A percentile compares a stretch with the other conserved stretches of the same genome.
These are phyloP conservation scores for Sporisorium exsertum DNA, from an alignment of 1,284 basidiomycete species.

Conservation along the genomic window DNA sequence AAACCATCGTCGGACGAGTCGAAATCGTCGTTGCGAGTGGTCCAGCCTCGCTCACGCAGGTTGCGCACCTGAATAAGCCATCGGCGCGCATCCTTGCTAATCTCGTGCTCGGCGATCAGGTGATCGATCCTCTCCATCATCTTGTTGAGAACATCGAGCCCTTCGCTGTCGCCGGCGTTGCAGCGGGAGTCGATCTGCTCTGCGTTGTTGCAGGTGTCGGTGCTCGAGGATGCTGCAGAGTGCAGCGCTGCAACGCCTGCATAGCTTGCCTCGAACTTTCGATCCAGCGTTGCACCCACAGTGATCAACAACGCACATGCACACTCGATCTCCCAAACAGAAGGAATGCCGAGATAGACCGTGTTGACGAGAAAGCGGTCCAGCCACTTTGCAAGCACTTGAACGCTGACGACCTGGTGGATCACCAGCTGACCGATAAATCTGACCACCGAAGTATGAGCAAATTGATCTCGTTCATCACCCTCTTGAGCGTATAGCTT, in stretches of 20 bases:
- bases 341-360: constrained; percentile 53
- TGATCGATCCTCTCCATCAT: constrained; percentile 27
- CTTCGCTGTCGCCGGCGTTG: neutral
- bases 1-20: constrained; percentile 5
- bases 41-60: constrained; percentile 33
- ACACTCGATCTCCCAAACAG: constrained; percentile 57
- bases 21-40: constrained; percentile 1
- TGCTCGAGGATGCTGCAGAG: neutral
- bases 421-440: constrained; percentile 47
- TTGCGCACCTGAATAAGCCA: constrained; percentile 36
- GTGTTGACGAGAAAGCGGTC: constrained; percentile 58
- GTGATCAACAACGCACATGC: constrained; percentile 58
- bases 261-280: neutral
- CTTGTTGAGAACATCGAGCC: constrained; percentile 2
- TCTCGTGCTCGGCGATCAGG: constrained; percentile 14
- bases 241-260: neutral
- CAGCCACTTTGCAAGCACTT: constrained; percentile 39
- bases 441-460: constrained; percentile 23
- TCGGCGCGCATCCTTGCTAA: constrained; percentile 22
- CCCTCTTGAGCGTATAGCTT: constrained; percentile 26
- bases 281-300: constrained; percentile 44
- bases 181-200: neutral
- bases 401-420: constrained; percentile 13
- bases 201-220: neutral
- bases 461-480: constrained; percentile 21